These are phyloP conservation scores for Fusarium sp. DNA, from an alignment of 2,329 filamentous ascomycete genomes.

Conservation along the genomic window DNA sequence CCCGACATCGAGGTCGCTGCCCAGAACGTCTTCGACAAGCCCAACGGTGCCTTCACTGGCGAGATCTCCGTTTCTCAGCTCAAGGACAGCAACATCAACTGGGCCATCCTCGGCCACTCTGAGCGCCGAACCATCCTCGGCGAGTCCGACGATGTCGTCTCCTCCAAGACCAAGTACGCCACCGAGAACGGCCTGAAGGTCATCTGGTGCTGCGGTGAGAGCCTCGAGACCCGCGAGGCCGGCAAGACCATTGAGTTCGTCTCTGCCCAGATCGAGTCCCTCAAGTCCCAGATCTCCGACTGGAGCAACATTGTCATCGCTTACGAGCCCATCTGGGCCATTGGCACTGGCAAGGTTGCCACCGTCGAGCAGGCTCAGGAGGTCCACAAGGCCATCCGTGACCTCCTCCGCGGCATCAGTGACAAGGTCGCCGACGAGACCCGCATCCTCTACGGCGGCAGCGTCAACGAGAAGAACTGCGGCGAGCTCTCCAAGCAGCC, in stretches of 20 bases:
- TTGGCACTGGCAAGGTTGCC: slow-evolving; percentile 93
- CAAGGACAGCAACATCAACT: slow-evolving; percentile 87
- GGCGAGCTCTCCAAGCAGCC: slow-evolving; percentile 88
- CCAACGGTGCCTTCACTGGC: slow-evolving; percentile 95
- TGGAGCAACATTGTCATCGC: slow-evolving; percentile 97
- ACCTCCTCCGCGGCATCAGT: slow-evolving; percentile 85
- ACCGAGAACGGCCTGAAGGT: slow-evolving; percentile 88
- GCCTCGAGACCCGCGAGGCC: slow-evolving; percentile 89
- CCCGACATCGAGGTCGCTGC: slow-evolving; percentile 85
- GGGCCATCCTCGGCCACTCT: slow-evolving; percentile 93
- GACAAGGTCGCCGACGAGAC: slow-evolving; percentile 84
- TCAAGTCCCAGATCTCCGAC: slow-evolving; percentile 80
- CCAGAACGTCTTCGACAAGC: slow-evolving; percentile 98
- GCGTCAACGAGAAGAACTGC: slow-evolving; percentile 98
- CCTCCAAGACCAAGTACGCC: slow-evolving; percentile 94
- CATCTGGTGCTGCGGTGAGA: slow-evolving; percentile 98
- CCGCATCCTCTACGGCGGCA: slow-evolving; percentile 95
- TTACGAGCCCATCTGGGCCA: slow-evolving; percentile 99
- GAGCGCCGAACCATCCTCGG: slow-evolving; percentile 92
- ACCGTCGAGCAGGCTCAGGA: slow-evolving; percentile 92
- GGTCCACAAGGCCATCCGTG: slow-evolving; percentile 90
- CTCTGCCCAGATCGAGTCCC: slow-evolving; percentile 85
- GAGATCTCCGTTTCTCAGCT: slow-evolving; percentile 95
- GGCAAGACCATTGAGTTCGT: slow-evolving; percentile 88
- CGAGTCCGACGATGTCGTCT: slow-evolving; percentile 87